Evolutionary conservation across 352 stramenopile species (phyloP), one percentile per base, ranked within the genome.

Genomic region (Elongisporangium undulatum): DNA sequence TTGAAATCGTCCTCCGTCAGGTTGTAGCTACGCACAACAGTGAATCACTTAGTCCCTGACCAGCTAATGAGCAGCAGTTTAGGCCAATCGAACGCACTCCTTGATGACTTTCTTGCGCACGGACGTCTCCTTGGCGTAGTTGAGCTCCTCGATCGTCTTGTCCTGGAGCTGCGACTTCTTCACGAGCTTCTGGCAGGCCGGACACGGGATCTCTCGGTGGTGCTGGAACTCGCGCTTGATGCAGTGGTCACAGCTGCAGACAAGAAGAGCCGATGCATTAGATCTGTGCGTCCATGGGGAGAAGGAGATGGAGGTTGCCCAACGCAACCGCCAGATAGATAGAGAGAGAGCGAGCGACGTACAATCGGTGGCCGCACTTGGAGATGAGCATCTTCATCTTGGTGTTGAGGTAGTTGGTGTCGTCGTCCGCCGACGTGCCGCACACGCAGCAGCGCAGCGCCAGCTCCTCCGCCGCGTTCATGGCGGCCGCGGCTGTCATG

Each of bases 331-430:
- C 8, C 45, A 59, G 45, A 51, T 7, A 53, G 17, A 52, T 8
- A 41, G 49, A 55, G 50, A 67, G 24, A 39, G 24, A 41, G 49
- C 34, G 50, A 67, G 24, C 29, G 24, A 87, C 87, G 64, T 74
- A 95, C 87, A 93, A 94, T 70, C 85, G 85, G 61, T 95, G 87
- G 56, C 87, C 85, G 51, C 87, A 95, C 71, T 95, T 94, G 56
- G 87, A 94, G 69, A 95, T 95, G 61, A 93, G 84, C 81, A 95
- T 94, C 70, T 94, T 95, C 87, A 95, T 95, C 72, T 92, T 94
- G 19, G 85, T 95, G 71, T 95, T 95, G 59, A 95, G 81, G 63
- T 92, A 88, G 69, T 95, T 95, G 67, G 72, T 84, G 71, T 95
- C 85, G 58, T 94, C 85, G 58, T 95, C 84, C 29, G 72, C 72